Percentiles rank a stretch among this genome's conserved stretches.
Evolutionary conservation across 176 grass and related monocot species (phyloP).

Genomic region (Bolboschoenus planiculmis): DNA sequence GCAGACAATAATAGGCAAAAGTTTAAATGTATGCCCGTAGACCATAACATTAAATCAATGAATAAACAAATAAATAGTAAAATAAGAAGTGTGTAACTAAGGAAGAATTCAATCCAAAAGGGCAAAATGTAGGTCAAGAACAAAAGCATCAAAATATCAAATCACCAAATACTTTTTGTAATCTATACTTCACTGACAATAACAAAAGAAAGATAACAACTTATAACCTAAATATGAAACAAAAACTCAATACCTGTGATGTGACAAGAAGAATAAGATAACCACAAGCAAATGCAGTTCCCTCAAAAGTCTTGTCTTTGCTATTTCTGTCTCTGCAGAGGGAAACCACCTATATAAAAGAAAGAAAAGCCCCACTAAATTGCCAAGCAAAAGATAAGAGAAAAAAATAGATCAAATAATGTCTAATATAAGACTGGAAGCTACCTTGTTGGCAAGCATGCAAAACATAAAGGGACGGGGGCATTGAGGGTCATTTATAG

Average conservation of each 20-base stretch:
- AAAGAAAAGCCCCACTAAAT: neutral
- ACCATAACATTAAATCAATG: neutral
- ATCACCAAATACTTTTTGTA: neutral
- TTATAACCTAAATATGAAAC: neutral
- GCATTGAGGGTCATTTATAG: conserved; percentile 25
- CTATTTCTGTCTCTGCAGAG: conserved; percentile 26
- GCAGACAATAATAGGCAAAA: neutral
- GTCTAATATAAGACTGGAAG: neutral
- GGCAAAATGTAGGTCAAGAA: neutral
- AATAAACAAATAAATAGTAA: neutral
- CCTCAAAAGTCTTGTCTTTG: conserved; percentile 28
- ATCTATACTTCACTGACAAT: neutral
- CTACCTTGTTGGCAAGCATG: conserved; percentile 40
- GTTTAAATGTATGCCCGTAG: neutral
- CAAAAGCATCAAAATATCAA: neutral
- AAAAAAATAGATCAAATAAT: neutral
- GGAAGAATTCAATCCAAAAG: neutral
- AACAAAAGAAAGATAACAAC: neutral
- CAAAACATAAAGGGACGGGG: conserved; percentile 13
- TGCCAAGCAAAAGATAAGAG: neutral
- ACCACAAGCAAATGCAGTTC: conserved; percentile 37
- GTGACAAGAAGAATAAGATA: conserved; percentile 39
- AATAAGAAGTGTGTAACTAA: neutral
- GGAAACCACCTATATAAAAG: conserved; percentile 35
- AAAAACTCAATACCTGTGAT: conserved; percentile 30